Conservation (phyloP, 2,329 filamentous ascomycete genomes). For the Exserohilum rostratum region DNA sequence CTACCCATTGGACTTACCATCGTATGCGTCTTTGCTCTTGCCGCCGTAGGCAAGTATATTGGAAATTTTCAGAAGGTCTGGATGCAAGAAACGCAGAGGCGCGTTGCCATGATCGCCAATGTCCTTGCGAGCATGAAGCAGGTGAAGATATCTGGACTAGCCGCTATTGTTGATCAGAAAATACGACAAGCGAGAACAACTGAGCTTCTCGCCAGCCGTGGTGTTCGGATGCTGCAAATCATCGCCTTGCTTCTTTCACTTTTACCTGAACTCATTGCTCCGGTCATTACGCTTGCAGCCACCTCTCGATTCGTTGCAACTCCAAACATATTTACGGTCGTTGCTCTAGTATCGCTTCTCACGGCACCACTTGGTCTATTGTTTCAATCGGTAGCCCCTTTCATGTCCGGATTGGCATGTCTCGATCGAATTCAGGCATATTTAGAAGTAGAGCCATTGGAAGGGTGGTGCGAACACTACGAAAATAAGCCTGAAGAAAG, state of each 20-base stretch:
- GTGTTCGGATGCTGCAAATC: constrained; percentile 16
- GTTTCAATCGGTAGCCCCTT: constrained; percentile 15
- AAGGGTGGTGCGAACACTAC: too few relatives aligned
- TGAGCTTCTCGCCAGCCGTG: too few relatives aligned
- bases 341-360: constrained; percentile 17
- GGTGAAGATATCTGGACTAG: constrained; percentile 50
- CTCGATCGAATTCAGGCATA: constrained; percentile 31
- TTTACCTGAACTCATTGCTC: constrained; percentile 9
- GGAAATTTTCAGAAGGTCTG: constrained; percentile 32
- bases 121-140: constrained; percentile 49
- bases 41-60: constrained; percentile 27
- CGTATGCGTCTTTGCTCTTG: constrained; percentile 26
- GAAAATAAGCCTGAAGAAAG: too few relatives aligned
- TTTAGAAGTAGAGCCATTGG: too few relatives aligned
- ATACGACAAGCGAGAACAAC: too few relatives aligned
- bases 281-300: constrained; percentile 17
- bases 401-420: constrained; percentile 19
- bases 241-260: constrained; percentile 13
- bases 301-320: constrained; percentile 3
- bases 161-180: too few relatives aligned
- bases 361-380: constrained; percentile 12
- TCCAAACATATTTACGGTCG: constrained; percentile 14
- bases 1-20: constrained; percentile 28
- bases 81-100: constrained; percentile 34
- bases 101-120: constrained; percentile 35